phyloP scores from a whole-genome alignment of 2,329 filamentous ascomycete genomes.

The Sclerotiophoma versabilis region DNA sequence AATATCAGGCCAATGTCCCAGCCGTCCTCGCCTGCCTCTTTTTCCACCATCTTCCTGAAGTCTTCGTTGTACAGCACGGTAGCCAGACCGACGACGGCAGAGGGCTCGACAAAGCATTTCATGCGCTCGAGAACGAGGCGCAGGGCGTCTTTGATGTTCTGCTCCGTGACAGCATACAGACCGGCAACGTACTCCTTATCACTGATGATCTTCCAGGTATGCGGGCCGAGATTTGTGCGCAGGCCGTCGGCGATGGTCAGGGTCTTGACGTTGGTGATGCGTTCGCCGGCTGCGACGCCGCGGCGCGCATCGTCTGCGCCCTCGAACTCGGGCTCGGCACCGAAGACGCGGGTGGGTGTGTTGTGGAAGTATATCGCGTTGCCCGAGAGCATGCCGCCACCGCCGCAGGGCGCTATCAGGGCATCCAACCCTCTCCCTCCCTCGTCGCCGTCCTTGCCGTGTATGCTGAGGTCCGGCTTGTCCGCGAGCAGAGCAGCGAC shows the following conservation, averaged over 20 bases:
- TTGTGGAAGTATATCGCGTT: conserved; percentile 77
- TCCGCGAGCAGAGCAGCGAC: conserved; percentile 61
- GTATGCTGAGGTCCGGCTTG: conserved; percentile 21
- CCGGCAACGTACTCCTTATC: conserved; percentile 72
- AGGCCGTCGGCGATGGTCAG: conserved; percentile 90
- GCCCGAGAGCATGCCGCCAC: conserved; percentile 86
- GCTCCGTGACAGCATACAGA: conserved; percentile 78
- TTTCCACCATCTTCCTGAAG: conserved; percentile 71
- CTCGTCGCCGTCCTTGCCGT: neutral
- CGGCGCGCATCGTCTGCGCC: conserved; percentile 84
- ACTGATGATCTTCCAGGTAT: conserved; percentile 80
- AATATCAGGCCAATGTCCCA: conserved; percentile 74
- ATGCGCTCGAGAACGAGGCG: conserved; percentile 81
- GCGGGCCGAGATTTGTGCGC: conserved; percentile 77
- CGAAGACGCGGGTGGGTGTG: conserved; percentile 79
- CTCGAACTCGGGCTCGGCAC: conserved; percentile 81
- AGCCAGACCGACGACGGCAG: conserved; percentile 82
- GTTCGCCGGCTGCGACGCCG: conserved; percentile 68
- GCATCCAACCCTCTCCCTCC: conserved; percentile 49
- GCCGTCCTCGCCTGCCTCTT: conserved; percentile 72
- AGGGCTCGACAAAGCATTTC: conserved; percentile 92
- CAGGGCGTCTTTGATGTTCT: conserved; percentile 80
- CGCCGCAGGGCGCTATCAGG: conserved; percentile 82
- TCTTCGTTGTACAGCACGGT: conserved; percentile 85
- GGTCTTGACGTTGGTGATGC: conserved; percentile 73